phyloP scores from a whole-genome alignment of 73 alveolate species.

The Tetrahymena malaccensis region DNA sequence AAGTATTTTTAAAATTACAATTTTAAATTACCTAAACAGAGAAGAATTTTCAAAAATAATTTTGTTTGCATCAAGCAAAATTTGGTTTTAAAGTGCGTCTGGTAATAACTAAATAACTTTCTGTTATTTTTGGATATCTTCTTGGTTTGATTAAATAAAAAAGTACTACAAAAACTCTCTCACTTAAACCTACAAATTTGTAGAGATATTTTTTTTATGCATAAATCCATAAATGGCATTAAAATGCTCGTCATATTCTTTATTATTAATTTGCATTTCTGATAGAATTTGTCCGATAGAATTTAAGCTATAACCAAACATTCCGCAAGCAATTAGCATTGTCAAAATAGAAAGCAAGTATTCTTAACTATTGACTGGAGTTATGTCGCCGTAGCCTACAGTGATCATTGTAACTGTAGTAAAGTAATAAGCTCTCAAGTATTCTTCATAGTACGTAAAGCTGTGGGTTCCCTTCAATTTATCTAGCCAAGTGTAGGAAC shows the following conservation, averaged over 20 bases:
- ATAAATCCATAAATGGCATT: too few species aligned
- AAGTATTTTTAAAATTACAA: too few species aligned
- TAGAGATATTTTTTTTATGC: not conserved
- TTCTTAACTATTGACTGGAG: conserved; percentile 46
- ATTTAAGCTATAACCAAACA: conserved; percentile 42
- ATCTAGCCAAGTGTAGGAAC: not conserved
- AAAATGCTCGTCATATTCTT: too few species aligned
- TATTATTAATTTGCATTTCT: not conserved
- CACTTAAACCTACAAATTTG: not conserved
- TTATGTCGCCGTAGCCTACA: conserved; percentile 69
- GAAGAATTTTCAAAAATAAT: not conserved
- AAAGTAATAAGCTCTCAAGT: conserved; percentile 40
- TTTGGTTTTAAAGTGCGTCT: not conserved
- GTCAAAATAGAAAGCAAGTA: conserved; percentile 29
- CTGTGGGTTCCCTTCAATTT: not conserved
- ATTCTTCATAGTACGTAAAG: not conserved
- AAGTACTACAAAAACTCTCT: conserved; percentile 8
- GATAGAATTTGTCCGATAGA: conserved; percentile 46
- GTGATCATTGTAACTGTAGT: conserved; percentile 51
- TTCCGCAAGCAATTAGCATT: conserved; percentile 41
- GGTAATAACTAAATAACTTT: conserved; percentile 10
- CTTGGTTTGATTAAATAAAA: conserved; percentile 15
- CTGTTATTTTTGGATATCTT: too few species aligned
- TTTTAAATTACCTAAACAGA: not conserved
- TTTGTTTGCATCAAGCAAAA: not conserved